Evolutionary conservation across 192 early-diverging fungal species (phyloP), one percentile per base, ranked within the genome.

Genomic region (Pecoramyces ruminantium): DNA sequence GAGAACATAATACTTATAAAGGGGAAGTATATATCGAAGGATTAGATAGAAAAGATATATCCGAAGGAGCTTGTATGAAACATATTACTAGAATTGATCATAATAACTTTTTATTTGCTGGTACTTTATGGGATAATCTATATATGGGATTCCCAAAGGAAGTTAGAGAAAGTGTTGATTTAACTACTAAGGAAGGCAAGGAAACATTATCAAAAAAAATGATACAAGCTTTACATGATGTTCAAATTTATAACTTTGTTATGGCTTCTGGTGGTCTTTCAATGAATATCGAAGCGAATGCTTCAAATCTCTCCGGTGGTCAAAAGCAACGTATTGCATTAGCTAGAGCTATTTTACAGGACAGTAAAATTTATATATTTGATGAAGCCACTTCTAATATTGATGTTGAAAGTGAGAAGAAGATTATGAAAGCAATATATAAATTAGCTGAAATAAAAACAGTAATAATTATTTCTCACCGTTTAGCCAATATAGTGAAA

Each of bases 351-450:
- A 86, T 96, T 17, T 96, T 96, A 85, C 91, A 89, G 21, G 81
- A 85, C 29, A 88, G 92, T 29, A 85, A 83, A 12, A 88, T 90
- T 29, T 83, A 96, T 42, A 85, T 96, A 5, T 85, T 96, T 80
- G 96, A 98, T 85, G 96, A 96, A 84, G 94, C 93, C 83, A 86
- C 97, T 77, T 95, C 93, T 28, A 97, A 97, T 29, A 96, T 98
- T 4, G 98, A 99, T 84, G 92, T 95, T 5, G 51, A 67, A 67
- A 67, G 51, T 67, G 51, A 67, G n/a, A 67, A 67, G 25, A 67
- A 67, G n/a, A n/a, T 25, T n/a, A 67, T 67, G 51, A 1, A 67
- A 25, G 51, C 25, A 4, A 67, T 67, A 4, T n/a, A n/a, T 9
- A n/a, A 67, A 9, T n/a, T 67, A n/a, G 51, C 25, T 27, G 18